Conservation (phyloP, 1,284 basidiomycete species). For the Calocybe gambosa region DNA sequence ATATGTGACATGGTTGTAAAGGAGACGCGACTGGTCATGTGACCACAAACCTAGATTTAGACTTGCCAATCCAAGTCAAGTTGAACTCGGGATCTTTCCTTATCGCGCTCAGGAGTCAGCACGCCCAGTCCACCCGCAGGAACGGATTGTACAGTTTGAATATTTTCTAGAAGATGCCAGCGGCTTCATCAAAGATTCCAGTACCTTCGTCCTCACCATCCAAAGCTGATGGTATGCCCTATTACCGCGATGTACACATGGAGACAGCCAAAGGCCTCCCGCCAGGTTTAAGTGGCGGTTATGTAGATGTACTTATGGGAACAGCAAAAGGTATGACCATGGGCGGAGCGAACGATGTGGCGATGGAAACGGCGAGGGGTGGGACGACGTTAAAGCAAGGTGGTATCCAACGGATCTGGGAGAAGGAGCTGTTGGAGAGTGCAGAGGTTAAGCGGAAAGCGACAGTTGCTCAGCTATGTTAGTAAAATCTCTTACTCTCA, state of each 20-base stretch:
- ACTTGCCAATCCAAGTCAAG: no score
- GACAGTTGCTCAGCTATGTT: slow-evolving; percentile 93
- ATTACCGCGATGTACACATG: slow-evolving; percentile 58
- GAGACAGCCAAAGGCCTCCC: slow-evolving; percentile 56
- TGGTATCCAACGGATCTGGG: slow-evolving; percentile 72
- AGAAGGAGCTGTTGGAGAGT: slow-evolving; percentile 76
- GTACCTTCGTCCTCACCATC: not conserved
- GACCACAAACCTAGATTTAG: slow-evolving; percentile 1
- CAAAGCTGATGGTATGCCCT: slow-evolving; percentile 12
- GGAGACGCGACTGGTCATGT: slow-evolving; percentile 14
- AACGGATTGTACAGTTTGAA: not conserved
- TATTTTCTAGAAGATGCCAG: not conserved
- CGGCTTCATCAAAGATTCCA: slow-evolving; percentile 4
- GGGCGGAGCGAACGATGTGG: slow-evolving; percentile 42
- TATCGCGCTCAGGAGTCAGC: slow-evolving; percentile 1
- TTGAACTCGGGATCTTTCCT: slow-evolving; percentile 4
- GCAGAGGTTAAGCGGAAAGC: slow-evolving; percentile 88
- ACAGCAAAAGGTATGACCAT: slow-evolving; percentile 52
- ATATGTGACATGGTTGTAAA: slow-evolving; percentile 19
- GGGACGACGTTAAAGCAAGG: slow-evolving; percentile 48
- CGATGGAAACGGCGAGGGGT: slow-evolving; percentile 61
- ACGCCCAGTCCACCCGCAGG: not conserved
- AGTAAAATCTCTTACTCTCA: slow-evolving; percentile 23
- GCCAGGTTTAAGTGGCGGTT: slow-evolving; percentile 25
- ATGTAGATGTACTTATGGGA: slow-evolving; percentile 59